These are phyloP conservation scores for Purpureocillium lavendulum DNA, from an alignment of 2,329 filamentous ascomycete species.

Conservation along the genomic window DNA sequence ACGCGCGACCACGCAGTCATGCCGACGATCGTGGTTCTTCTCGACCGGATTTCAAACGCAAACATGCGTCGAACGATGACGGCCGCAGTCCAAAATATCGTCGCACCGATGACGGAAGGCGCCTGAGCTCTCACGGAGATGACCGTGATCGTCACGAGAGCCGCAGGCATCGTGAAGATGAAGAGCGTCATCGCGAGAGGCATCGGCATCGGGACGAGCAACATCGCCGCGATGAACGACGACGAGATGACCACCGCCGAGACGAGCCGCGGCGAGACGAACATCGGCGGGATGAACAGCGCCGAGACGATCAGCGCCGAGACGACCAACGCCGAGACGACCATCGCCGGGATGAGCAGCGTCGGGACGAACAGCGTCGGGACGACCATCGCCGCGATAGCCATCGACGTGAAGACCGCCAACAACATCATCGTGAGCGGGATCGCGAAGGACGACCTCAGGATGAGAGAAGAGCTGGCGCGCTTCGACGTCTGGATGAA, in stretches of 20 bases:
- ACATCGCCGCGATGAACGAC: slow-evolving; percentile 16
- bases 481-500: slow-evolving; percentile 31
- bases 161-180: slow-evolving; percentile 14
- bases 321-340: slow-evolving; percentile 12
- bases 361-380: slow-evolving; percentile 11
- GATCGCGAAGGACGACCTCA: slow-evolving; percentile 20
- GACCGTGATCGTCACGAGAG: slow-evolving; percentile 26
- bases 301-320: slow-evolving; percentile 3
- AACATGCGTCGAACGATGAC: slow-evolving; percentile 44
- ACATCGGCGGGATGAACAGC: slow-evolving; percentile 11
- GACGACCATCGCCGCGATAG: slow-evolving; percentile 14
- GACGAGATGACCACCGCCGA: slow-evolving; percentile 12
- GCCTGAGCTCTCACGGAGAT: slow-evolving; percentile 25
- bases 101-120: slow-evolving; percentile 30
- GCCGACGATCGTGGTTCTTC: slow-evolving; percentile 42
- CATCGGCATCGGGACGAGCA: slow-evolving; percentile 26
- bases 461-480: slow-evolving; percentile 32
- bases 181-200: slow-evolving; percentile 20
- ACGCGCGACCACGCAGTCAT: slow-evolving; percentile 41
- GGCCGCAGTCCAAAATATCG: slow-evolving; percentile 34
- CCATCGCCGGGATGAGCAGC: slow-evolving; percentile 16
- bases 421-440: slow-evolving; percentile 13
- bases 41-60: slow-evolving; percentile 50
- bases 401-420: slow-evolving; percentile 14
- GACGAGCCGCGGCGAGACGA: slow-evolving; percentile 14